Evolutionary conservation across 2,329 filamentous ascomycete species (phyloP).

Genomic region (Penicillium verrucosum): DNA sequence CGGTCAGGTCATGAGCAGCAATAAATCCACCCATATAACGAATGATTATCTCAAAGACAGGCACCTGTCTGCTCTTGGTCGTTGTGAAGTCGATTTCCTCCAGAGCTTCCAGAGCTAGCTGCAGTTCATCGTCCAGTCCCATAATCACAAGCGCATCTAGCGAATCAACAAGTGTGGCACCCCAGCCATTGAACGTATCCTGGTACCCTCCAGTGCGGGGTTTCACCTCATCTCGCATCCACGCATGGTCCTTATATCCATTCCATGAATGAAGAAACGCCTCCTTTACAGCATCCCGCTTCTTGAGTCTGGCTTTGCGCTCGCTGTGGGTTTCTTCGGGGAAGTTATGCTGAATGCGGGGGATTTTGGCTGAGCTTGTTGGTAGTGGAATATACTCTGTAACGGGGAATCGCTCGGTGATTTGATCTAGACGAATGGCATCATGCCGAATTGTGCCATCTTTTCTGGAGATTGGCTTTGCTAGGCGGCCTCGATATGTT

Average conservation of each 20-base stretch:
- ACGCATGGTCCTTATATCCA: constrained; percentile 77
- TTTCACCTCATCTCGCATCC: constrained; percentile 79
- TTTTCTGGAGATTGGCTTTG: constrained; percentile 10
- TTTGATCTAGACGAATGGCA: constrained; percentile 65
- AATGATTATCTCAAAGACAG: constrained; percentile 88
- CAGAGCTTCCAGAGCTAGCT: constrained; percentile 69
- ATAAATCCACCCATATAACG: constrained; percentile 85
- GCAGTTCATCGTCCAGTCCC: constrained; percentile 72
- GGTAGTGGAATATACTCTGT: constrained; percentile 69
- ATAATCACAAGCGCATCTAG: constrained; percentile 85
- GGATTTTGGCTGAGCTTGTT: constrained; percentile 66
- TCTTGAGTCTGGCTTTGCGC: constrained; percentile 60
- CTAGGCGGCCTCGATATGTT: neutral
- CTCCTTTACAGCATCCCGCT: constrained; percentile 65
- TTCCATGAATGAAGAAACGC: constrained; percentile 77
- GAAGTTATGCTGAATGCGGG: constrained; percentile 74
- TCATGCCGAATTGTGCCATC: constrained; percentile 5
- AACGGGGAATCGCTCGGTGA: constrained; percentile 73
- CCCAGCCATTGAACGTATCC: constrained; percentile 92
- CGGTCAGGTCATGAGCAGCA: constrained; percentile 80
- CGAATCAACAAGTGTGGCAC: constrained; percentile 78
- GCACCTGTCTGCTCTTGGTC: constrained; percentile 64
- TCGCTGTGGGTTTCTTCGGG: constrained; percentile 57
- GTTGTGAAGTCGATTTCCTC: constrained; percentile 78
- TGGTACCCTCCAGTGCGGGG: constrained; percentile 66